phyloP scores from a whole-genome alignment of 768 basidiomycete species.

The Brasilioporus rufonigricans region DNA sequence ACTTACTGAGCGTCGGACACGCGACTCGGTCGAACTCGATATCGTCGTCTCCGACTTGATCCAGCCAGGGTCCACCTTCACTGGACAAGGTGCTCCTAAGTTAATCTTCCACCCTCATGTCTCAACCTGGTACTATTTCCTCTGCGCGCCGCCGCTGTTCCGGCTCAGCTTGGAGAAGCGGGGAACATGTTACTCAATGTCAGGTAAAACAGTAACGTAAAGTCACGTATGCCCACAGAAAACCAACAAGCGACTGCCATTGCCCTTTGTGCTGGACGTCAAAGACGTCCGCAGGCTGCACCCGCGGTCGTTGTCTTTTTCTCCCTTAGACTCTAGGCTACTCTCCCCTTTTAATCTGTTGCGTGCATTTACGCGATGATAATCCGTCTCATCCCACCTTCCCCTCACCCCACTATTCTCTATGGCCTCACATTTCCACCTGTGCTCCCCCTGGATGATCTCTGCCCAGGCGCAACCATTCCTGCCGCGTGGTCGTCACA shows the following conservation, averaged over 20 bases:
- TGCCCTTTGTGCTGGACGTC: conserved; percentile 30
- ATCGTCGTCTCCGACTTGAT: not conserved
- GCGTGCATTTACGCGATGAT: conserved; percentile 42
- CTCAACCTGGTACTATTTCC: not conserved
- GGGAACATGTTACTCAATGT: conserved; percentile 5
- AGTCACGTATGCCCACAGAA: conserved; percentile 31
- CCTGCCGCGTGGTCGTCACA: conserved; percentile 56
- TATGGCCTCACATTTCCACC: conserved; percentile 54
- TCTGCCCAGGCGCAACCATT: conserved; percentile 33
- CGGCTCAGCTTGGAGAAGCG: conserved; percentile 3
- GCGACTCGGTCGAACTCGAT: not conserved
- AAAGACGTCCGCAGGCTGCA: conserved; percentile 21
- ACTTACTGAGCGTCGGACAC: not conserved
- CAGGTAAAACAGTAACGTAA: conserved; percentile 28
- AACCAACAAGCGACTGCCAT: conserved; percentile 20
- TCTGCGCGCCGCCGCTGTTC: not conserved
- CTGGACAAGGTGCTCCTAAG: not conserved
- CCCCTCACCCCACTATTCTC: conserved; percentile 51
- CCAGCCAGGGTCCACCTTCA: not conserved
- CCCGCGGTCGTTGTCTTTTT: not conserved
- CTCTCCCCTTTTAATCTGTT: conserved; percentile 21
- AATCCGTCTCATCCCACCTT: conserved; percentile 49
- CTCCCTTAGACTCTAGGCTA: conserved; percentile 26
- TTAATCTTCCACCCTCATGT: too few species aligned
- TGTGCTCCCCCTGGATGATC: conserved; percentile 34